phyloP scores from a whole-genome alignment of 345 rosid genomes.

The Anacardium occidentale region DNA sequence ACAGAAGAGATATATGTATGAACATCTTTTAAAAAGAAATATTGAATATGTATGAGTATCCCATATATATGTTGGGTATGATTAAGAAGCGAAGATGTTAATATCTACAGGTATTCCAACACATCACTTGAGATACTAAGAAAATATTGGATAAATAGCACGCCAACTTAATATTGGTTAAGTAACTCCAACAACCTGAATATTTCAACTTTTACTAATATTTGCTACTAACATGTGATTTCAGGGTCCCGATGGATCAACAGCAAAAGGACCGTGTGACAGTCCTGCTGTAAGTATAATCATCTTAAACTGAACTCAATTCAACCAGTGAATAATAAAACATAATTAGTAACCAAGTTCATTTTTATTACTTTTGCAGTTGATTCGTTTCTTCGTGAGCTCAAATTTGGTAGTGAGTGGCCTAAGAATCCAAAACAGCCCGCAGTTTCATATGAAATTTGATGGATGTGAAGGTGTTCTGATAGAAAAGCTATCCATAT shows the following conservation, averaged over 20 bases:
- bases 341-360: not conserved
- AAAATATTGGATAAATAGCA: no score
- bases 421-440: conserved; percentile 82
- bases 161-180: no score
- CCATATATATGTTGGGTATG: no score
- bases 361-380: conserved; percentile 32
- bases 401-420: conserved; percentile 69
- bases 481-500: conserved; percentile 58
- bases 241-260: conserved; percentile 72
- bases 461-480: conserved; percentile 90
- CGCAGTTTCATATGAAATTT: conserved; percentile 90
- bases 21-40: no score
- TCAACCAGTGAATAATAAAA: not conserved
- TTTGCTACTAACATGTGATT: conserved; percentile 13
- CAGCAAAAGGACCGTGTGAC: conserved; percentile 63
- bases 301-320: not conserved
- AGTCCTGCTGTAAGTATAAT: conserved; percentile 76
- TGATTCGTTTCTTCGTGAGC: conserved; percentile 96
- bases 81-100: no score
- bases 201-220: not conserved
- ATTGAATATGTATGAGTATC: no score
- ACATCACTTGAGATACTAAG: no score
- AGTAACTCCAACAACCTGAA: no score
- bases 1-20: no score
- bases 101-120: no score